phyloP scores from a whole-genome alignment of 805 yeast genomes.

The Millerago galiae region DNA sequence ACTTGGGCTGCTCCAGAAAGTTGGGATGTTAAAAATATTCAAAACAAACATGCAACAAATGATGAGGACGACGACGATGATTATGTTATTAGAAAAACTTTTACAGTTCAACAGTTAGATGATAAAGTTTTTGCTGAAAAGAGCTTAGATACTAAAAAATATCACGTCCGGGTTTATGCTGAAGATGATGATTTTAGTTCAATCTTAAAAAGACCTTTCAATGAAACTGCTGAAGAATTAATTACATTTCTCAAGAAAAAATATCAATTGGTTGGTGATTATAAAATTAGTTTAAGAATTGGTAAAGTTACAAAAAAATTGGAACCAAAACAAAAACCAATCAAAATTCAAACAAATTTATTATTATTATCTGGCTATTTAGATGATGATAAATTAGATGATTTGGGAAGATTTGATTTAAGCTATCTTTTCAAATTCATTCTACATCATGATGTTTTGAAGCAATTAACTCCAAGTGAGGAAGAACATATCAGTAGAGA shows the following conservation, averaged over 20 bases:
- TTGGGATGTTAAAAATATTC: slow-evolving; percentile 47
- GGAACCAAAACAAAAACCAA: slow-evolving; percentile 67
- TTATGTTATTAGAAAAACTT: slow-evolving; percentile 29
- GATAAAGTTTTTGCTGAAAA: slow-evolving; percentile 16
- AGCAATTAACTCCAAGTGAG: slow-evolving; percentile 60
- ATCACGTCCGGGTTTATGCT: slow-evolving; percentile 66
- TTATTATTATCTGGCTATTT: slow-evolving; percentile 72
- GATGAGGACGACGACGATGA: slow-evolving; percentile 30
- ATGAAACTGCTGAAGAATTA: slow-evolving; percentile 71
- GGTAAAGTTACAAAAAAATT: slow-evolving; percentile 73
- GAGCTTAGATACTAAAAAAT: slow-evolving; percentile 26
- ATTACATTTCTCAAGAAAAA: slow-evolving; percentile 68
- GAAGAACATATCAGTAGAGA: slow-evolving; percentile 60
- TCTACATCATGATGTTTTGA: slow-evolving; percentile 54
- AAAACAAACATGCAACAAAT: slow-evolving; percentile 6
- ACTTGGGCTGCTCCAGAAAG: slow-evolving; percentile 55
- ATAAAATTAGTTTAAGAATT: slow-evolving; percentile 65
- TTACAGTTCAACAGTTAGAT: slow-evolving; percentile 27
- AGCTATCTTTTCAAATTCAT: slow-evolving; percentile 78
- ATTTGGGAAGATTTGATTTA: slow-evolving; percentile 78
- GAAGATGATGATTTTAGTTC: slow-evolving; percentile 79
- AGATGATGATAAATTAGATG: slow-evolving; percentile 68
- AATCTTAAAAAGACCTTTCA: slow-evolving; percentile 72
- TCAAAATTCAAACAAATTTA: slow-evolving; percentile 68
- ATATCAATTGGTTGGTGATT: slow-evolving; percentile 66